These are phyloP conservation scores for Salvia rosmarinus DNA, from an alignment of 257 asterid genomes.

Conservation along the genomic window DNA sequence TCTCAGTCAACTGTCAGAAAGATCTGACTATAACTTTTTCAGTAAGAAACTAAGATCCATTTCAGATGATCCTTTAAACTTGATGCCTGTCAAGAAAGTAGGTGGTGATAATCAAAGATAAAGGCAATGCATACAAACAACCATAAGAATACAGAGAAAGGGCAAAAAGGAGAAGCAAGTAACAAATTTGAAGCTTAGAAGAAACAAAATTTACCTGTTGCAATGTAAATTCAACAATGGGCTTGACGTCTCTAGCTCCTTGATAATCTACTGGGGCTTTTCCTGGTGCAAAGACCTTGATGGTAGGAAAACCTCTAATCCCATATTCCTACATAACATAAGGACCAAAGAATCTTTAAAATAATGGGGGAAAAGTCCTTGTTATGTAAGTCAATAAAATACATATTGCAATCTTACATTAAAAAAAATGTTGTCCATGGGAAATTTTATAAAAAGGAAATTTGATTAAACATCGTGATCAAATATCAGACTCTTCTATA, in stretches of 20 bases:
- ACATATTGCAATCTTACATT: not conserved
- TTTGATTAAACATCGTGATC: not conserved
- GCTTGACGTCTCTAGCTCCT: constrained; percentile 91
- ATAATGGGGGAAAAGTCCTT: not conserved
- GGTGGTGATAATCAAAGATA: constrained; percentile 14
- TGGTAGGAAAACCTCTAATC: constrained; percentile 89
- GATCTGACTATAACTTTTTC: constrained; percentile 8
- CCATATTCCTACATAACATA: constrained; percentile 74
- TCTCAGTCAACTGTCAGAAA: constrained; percentile 22
- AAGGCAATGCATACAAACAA: constrained; percentile 8
- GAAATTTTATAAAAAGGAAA: not conserved
- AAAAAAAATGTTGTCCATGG: not conserved
- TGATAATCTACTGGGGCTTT: constrained; percentile 83
- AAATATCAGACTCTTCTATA: not conserved
- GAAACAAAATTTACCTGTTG: constrained; percentile 55
- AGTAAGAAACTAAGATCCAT: constrained; percentile 6
- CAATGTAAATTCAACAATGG: constrained; percentile 73
- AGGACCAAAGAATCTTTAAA: constrained; percentile 5
- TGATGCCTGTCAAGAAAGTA: not conserved
- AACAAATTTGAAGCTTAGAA: constrained; percentile 1
- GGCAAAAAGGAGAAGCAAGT: not conserved
- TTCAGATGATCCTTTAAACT: constrained; percentile 4
- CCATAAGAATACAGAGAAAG: constrained; percentile 2
- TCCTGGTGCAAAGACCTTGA: constrained; percentile 92
- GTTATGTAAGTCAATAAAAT: not conserved